A percentile compares a stretch with the other conserved stretches of the same genome.
Conservation (phyloP, 305 asterid species). For the Rubia occidens region DNA sequence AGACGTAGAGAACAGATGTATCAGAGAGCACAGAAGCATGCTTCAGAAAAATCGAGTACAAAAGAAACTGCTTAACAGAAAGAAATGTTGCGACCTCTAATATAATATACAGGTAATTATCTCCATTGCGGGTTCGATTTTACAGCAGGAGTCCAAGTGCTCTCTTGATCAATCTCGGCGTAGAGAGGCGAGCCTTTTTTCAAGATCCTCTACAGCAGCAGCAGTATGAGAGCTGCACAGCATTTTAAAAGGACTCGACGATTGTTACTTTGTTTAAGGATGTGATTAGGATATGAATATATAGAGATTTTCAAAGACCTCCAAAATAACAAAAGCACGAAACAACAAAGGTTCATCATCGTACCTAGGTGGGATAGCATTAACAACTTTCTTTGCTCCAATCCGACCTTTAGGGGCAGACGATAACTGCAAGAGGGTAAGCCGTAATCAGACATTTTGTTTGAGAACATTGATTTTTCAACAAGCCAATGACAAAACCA, state of each 20-base stretch:
- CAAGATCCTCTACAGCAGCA: slow-evolving; percentile 84
- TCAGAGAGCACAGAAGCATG: not conserved
- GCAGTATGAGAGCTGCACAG: slow-evolving; percentile 39
- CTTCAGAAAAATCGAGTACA: not conserved
- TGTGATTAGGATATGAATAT: too few species aligned
- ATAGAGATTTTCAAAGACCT: too few species aligned
- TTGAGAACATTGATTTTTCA: not conserved
- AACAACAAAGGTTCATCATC: not conserved
- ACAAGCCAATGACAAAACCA: not conserved
- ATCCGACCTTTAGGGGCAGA: slow-evolving; percentile 86
- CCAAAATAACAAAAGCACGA: not conserved
- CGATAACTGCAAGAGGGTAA: slow-evolving; percentile 45
- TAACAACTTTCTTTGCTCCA: slow-evolving; percentile 53
- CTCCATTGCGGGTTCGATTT: too few species aligned
- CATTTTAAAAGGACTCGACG: not conserved
- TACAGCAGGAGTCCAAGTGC: too few species aligned
- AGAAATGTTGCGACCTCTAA: not conserved
- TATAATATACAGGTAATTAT: slow-evolving; percentile 7
- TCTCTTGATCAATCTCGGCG: slow-evolving; percentile 45
- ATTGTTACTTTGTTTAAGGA: not conserved
- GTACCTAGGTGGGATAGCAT: slow-evolving; percentile 47
- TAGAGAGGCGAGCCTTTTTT: slow-evolving; percentile 79
- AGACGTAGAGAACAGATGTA: not conserved
- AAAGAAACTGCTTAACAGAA: not conserved
- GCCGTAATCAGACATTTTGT: slow-evolving; percentile 5